phyloP scores from a whole-genome alignment of 345 rosid species.

The Aurinia saxatilis region DNA sequence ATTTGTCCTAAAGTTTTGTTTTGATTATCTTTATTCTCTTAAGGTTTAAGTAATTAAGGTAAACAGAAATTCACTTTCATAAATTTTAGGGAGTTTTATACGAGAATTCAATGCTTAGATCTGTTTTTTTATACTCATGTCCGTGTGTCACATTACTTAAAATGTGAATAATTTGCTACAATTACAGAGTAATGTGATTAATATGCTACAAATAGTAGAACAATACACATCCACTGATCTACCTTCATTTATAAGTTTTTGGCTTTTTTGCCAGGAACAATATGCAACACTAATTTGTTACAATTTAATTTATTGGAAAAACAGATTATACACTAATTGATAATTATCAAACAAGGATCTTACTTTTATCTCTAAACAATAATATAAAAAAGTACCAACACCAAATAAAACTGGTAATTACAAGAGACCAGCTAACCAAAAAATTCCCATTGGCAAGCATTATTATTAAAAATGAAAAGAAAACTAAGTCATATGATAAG shows the following conservation, averaged over 20 bases:
- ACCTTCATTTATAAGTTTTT: background rate
- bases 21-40: background rate
- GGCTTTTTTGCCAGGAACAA: background rate
- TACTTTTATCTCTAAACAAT: too few relatives aligned
- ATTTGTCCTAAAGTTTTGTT: background rate
- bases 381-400: too few relatives aligned
- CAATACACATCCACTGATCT: background rate
- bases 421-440: too few relatives aligned
- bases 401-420: too few relatives aligned
- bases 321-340: too few relatives aligned
- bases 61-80: background rate
- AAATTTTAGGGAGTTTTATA: background rate
- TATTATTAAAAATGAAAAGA: too few relatives aligned
- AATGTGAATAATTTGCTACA: background rate
- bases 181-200: too few relatives aligned
- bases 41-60: background rate
- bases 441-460: too few relatives aligned
- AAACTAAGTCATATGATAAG: too few relatives aligned
- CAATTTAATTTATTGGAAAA: background rate
- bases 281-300: background rate
- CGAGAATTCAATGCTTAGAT: background rate
- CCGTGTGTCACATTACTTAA: background rate
- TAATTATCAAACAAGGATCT: too few relatives aligned
- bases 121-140: background rate
- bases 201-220: background rate